Evolutionary conservation across 805 yeast genomes (phyloP).

Genomic region (Ogataea trehalophila): DNA sequence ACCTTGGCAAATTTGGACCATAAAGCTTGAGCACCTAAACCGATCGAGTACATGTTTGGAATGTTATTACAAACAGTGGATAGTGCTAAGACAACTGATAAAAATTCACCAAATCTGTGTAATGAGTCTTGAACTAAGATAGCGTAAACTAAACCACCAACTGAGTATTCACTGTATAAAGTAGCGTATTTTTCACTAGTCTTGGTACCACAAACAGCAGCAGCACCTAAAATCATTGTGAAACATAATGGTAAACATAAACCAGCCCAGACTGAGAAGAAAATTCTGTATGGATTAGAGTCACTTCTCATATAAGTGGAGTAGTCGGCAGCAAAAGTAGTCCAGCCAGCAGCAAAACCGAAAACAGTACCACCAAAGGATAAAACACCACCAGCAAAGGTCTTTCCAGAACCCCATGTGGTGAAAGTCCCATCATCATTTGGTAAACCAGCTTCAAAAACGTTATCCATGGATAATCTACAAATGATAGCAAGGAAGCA

Average conservation of each 20-base stretch:
- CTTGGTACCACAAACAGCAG: conserved; percentile 65
- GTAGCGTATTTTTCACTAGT: conserved; percentile 41
- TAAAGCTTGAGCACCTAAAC: conserved; percentile 78
- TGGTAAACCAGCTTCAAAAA: conserved; percentile 49
- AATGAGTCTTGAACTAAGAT: conserved; percentile 74
- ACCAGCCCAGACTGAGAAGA: conserved; percentile 60
- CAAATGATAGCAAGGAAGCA: conserved; percentile 76
- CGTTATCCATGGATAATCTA: conserved; percentile 62
- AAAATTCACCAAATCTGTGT: conserved; percentile 86
- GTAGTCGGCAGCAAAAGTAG: conserved; percentile 88
- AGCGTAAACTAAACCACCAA: conserved; percentile 82
- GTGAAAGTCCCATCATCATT: conserved; percentile 22
- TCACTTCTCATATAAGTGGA: conserved; percentile 78
- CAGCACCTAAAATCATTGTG: conserved; percentile 81
- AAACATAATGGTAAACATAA: conserved; percentile 64
- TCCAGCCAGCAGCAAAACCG: conserved; percentile 94
- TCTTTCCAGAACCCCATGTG: conserved; percentile 47
- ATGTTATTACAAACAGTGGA: conserved; percentile 89
- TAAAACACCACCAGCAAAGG: conserved; percentile 71
- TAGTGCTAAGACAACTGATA: conserved; percentile 76
- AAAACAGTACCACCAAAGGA: conserved; percentile 79
- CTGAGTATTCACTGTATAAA: conserved; percentile 47
- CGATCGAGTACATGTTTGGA: conserved; percentile 91
- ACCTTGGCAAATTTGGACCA: conserved; percentile 70
- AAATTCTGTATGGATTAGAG: conserved; percentile 54